Evolutionary conservation across 352 stramenopile genomes (phyloP), one percentile per base, ranked within the genome.

Genomic region (Phytophthora pseudosyringae): DNA sequence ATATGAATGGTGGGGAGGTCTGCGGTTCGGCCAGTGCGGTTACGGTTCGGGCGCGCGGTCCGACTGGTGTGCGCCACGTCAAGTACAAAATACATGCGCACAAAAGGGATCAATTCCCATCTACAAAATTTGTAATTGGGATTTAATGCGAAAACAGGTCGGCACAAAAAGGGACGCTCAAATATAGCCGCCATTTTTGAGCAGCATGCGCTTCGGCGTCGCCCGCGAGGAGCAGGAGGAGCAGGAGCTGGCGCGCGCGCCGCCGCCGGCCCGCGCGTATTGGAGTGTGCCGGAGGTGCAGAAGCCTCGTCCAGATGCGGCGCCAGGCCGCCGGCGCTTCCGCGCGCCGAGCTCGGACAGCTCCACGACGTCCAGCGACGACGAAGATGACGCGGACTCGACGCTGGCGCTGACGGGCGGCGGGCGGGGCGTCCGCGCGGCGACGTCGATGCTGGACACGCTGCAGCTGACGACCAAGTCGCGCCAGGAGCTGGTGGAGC

Each of bases 1-100:
- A 83, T 75, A 79, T 84, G 78, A 84, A 78, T 86, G 78, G 78
- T 81, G 71, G 74, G 71, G 75, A 81, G 49, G 54, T 64, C 47
- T 13, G 43, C 69, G 69, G 67, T 75, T 47, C 50, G 25, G 49
- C 16, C 49, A 11, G 50, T 41, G 25, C 66, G 61, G 56, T 51
- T 69, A 69, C 67, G 51, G 56, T 69, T 72, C 57, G 5, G 5
- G 4, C 12, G 13, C 21, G n/a, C 67, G 67, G 67, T 75, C 46
- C 29, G 43, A 52, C 5, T 61, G 4, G 16, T 69, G 73, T 86
- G 55, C 40, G 1, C 58, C 64, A 86, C 69, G 56, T 41, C 11
- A 64, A 0, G 33, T 31, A 16, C 5, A 3, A 64, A 46, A 44
- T 67, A 9, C 2, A 11, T 55, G 0, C 9, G 40, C 39, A 43